Evolutionary conservation across 768 basidiomycete genomes (phyloP).

Genomic region (Antrodiella citrinella): DNA sequence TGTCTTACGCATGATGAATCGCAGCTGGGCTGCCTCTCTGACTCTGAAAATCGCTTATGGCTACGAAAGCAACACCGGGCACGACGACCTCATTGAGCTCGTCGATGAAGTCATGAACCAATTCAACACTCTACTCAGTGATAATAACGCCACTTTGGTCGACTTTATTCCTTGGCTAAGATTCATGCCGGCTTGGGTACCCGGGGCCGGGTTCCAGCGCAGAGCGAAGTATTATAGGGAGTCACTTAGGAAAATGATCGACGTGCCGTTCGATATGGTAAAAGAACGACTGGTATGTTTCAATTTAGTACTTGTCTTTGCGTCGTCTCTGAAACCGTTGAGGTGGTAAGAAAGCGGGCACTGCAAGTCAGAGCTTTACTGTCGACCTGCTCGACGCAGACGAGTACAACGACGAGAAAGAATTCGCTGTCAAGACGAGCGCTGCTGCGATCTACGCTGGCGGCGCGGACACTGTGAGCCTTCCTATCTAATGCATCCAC

Average conservation of each 20-base stretch:
- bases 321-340: background rate
- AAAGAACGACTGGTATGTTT: slow-evolving; percentile 26
- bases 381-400: background rate
- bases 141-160: background rate
- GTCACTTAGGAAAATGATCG: slow-evolving; percentile 17
- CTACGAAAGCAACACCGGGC: slow-evolving; percentile 18
- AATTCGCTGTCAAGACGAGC: background rate
- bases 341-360: background rate
- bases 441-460: background rate
- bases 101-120: slow-evolving; percentile 24
- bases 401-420: background rate
- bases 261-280: slow-evolving; percentile 25
- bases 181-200: slow-evolving; percentile 2
- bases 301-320: background rate
- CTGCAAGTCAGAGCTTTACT: background rate
- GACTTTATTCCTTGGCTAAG: slow-evolving; percentile 2
- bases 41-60: slow-evolving; percentile 23
- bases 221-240: slow-evolving; percentile 12
- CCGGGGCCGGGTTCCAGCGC: slow-evolving; percentile 21
- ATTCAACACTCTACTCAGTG: slow-evolving; percentile 18
- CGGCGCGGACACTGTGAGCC: background rate
- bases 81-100: slow-evolving; percentile 30
- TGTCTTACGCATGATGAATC: too few species aligned
- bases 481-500: background rate
- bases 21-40: slow-evolving; percentile 15